Evolutionary conservation across 768 basidiomycete species (phyloP).

Genomic region (Phylloporus arenicola): DNA sequence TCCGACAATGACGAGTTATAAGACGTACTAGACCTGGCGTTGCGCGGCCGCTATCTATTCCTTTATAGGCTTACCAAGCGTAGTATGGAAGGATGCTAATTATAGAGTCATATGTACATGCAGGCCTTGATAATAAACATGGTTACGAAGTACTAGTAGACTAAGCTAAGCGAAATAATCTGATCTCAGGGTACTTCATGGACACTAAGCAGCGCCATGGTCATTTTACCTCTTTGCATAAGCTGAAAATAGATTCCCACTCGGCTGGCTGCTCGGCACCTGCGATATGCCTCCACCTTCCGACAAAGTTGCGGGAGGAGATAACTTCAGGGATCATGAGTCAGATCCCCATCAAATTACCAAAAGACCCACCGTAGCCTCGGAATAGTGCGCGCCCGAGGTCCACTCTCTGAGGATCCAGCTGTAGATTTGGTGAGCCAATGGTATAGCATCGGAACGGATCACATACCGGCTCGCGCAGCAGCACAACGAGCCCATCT

Average conservation of each 20-base stretch:
- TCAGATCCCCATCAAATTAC: background rate
- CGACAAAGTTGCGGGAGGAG: constrained; percentile 48
- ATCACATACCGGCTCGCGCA: constrained; percentile 45
- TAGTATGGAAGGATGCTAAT: background rate
- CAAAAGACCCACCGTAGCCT: constrained; percentile 39
- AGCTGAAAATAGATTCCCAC: constrained; percentile 51
- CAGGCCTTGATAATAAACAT: background rate
- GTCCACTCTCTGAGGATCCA: constrained; percentile 23
- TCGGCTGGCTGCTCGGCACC: constrained; percentile 32
- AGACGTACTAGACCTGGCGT: background rate
- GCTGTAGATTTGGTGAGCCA: constrained; percentile 11
- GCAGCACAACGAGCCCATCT: constrained; percentile 55
- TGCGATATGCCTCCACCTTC: constrained; percentile 38
- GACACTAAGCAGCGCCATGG: constrained; percentile 2
- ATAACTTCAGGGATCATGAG: constrained; percentile 34
- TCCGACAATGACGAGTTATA: background rate
- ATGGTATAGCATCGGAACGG: background rate
- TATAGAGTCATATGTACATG: background rate
- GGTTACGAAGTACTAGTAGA: background rate
- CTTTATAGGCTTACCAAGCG: constrained; percentile 3
- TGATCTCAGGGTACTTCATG: background rate
- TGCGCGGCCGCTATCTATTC: no score
- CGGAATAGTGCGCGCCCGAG: constrained; percentile 39
- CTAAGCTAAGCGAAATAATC: background rate
- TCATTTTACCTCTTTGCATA: constrained; percentile 37